Evolutionary conservation across 2,329 filamentous ascomycete species (phyloP).

Genomic region (Sporothrix curviconia): DNA sequence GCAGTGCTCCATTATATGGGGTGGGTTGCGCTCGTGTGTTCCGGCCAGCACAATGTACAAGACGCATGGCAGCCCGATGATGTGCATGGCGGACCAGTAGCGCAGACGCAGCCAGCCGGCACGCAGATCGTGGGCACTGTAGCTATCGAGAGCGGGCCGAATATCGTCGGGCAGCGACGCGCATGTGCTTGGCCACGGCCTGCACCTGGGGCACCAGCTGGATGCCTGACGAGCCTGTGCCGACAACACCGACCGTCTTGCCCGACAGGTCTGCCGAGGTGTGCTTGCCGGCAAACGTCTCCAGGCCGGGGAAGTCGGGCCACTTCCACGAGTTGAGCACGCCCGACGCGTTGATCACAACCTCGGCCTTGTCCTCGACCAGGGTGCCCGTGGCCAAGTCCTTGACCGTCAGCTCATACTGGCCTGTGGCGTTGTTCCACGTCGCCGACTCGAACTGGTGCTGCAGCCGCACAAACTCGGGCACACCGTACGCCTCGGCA

Average conservation of each 20-base stretch:
- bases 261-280: constrained; percentile 16
- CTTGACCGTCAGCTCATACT: constrained; percentile 26
- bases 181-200: constrained; percentile 6
- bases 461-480: constrained; percentile 37
- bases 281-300: constrained; percentile 25
- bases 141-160: background rate
- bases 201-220: constrained; percentile 25
- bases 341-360: constrained; percentile 19
- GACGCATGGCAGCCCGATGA: background rate
- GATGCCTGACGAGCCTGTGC: constrained; percentile 26
- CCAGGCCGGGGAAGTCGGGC: constrained; percentile 28
- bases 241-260: constrained; percentile 27
- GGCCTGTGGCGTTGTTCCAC: constrained; percentile 37
- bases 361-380: constrained; percentile 15
- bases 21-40: background rate
- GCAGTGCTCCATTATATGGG: background rate
- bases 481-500: constrained; percentile 27
- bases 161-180: background rate
- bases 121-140: background rate
- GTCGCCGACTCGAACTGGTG: constrained; percentile 19
- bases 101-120: background rate
- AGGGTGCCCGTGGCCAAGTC: constrained; percentile 22
- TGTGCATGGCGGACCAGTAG: background rate
- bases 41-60: background rate
- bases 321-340: constrained; percentile 22